These are phyloP conservation scores for Skeletonema potamos DNA, from an alignment of 108 stramenopile genomes.

Conservation along the genomic window DNA sequence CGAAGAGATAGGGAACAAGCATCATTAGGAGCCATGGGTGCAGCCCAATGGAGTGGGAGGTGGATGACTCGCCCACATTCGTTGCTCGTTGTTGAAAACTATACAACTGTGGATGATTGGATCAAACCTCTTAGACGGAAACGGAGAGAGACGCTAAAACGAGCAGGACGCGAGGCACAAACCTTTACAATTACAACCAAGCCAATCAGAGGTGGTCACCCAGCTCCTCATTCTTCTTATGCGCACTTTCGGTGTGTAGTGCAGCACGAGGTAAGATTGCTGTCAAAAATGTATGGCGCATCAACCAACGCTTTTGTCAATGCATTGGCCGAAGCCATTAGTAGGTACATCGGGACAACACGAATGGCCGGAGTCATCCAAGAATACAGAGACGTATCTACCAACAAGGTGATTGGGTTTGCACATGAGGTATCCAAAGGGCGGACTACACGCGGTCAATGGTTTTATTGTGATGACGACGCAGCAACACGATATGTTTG, in stretches of 20 bases:
- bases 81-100: conserved; percentile 52
- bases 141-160: conserved; percentile 59
- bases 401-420: conserved; percentile 65
- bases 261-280: conserved; percentile 68
- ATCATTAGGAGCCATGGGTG: conserved; percentile 61
- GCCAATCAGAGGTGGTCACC: conserved; percentile 54
- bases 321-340: conserved; percentile 69
- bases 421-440: conserved; percentile 74
- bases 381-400: conserved; percentile 58
- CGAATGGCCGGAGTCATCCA: conserved; percentile 69
- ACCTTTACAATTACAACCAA: conserved; percentile 65
- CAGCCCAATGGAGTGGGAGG: conserved; percentile 73
- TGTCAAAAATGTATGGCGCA: conserved; percentile 37
- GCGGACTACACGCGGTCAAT: conserved; percentile 67
- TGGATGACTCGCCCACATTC: conserved; percentile 76
- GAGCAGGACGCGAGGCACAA: conserved; percentile 48
- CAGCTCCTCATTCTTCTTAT: conserved; percentile 73
- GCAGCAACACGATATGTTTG: conserved; percentile 75
- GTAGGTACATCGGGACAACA: conserved; percentile 69
- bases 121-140: conserved; percentile 59
- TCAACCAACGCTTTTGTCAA: conserved; percentile 57
- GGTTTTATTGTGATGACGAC: conserved; percentile 79
- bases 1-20: conserved; percentile 60
- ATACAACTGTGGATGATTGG: conserved; percentile 70
- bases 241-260: conserved; percentile 80